A percentile compares a stretch with the other conserved stretches of the same genome.
phyloP scores from a whole-genome alignment of 495 filamentous ascomycete species.

The Penicillium lividum region DNA sequence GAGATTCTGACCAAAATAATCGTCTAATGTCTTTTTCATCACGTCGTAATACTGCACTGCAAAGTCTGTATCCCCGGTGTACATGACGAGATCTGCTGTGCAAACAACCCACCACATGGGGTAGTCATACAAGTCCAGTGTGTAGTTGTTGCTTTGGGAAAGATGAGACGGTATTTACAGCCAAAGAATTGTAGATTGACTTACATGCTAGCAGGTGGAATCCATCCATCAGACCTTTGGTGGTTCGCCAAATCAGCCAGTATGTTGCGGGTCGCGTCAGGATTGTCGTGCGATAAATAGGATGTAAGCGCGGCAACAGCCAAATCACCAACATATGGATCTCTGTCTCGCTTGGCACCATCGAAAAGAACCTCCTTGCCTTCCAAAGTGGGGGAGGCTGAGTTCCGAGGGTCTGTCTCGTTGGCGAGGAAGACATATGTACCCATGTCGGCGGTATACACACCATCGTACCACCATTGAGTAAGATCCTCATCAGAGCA shows the following conservation, averaged over 20 bases:
- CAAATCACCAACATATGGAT: constrained; percentile 51
- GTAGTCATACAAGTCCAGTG: constrained; percentile 47
- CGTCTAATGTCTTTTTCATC: constrained; percentile 41
- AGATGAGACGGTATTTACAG: background rate
- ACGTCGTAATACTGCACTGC: constrained; percentile 32
- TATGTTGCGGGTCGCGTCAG: constrained; percentile 38
- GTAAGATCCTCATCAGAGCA: constrained; percentile 46
- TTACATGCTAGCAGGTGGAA: constrained; percentile 48
- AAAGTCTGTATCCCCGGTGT: constrained; percentile 41
- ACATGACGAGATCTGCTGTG: constrained; percentile 45
- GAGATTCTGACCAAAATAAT: constrained; percentile 15
- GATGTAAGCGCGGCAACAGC: constrained; percentile 44
- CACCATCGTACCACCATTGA: constrained; percentile 51
- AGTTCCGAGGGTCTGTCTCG: constrained; percentile 38
- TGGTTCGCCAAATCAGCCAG: constrained; percentile 47
- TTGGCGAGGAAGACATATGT: constrained; percentile 39
- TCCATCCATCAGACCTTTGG: constrained; percentile 51
- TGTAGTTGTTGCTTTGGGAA: constrained; percentile 37
- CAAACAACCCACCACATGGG: constrained; percentile 49
- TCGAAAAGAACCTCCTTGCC: constrained; percentile 46
- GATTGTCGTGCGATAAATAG: constrained; percentile 44
- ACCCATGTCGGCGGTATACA: constrained; percentile 47
- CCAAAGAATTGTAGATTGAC: background rate
- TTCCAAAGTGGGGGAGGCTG: constrained; percentile 35
- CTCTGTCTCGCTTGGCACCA: constrained; percentile 50